phyloP scores from a whole-genome alignment of 257 asterid species.

The Nicotiana noctiflora region DNA sequence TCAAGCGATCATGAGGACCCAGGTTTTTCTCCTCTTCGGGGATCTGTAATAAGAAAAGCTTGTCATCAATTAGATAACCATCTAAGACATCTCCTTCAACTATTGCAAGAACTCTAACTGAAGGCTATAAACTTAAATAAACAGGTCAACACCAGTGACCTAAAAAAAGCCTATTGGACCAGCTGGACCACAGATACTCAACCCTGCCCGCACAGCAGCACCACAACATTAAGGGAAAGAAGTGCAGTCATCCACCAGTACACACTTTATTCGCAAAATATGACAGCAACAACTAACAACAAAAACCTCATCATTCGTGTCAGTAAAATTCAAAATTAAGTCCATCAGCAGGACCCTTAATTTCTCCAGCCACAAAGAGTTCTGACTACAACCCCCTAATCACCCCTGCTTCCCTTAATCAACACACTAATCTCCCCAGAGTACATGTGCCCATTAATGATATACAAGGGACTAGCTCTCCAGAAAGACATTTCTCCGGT shows the following conservation, averaged over 20 bases:
- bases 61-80: background rate
- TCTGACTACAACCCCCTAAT: background rate
- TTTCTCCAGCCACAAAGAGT: background rate
- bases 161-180: background rate
- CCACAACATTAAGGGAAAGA: conserved; percentile 5
- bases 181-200: background rate
- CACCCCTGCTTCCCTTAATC: background rate
- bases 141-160: background rate
- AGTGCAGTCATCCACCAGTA: conserved; percentile 1
- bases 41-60: conserved; percentile 13
- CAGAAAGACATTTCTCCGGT: background rate
- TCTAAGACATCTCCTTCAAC: background rate
- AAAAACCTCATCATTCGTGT: background rate
- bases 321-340: background rate
- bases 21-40: conserved; percentile 26
- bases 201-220: background rate
- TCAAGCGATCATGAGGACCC: conserved; percentile 26
- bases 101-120: background rate
- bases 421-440: background rate
- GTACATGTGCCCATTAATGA: background rate
- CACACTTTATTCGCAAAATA: background rate
- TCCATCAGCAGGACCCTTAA: background rate
- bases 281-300: background rate
- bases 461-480: background rate
- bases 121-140: background rate